Evolutionary conservation across 139 green algal species (phyloP).

Genomic region (Tetratostichococcus sp.): DNA sequence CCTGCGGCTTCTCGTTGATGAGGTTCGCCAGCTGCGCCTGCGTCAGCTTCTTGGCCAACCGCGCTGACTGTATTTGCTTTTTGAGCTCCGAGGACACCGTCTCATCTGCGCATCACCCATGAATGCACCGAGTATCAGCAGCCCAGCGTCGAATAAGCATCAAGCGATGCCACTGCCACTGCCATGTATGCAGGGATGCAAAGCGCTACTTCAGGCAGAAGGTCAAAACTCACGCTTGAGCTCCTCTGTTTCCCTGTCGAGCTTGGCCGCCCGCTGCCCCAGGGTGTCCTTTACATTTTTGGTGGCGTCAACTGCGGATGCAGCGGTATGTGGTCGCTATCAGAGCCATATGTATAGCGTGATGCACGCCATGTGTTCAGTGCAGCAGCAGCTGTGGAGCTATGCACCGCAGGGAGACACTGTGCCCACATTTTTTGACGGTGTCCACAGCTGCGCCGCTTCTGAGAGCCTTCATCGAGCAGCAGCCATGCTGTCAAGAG

Average conservation of each 20-base stretch:
- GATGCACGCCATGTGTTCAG: background rate
- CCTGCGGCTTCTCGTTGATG: constrained; percentile 95
- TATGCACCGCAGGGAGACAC: too few species aligned
- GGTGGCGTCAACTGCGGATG: constrained; percentile 5
- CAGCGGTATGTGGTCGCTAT: too few species aligned
- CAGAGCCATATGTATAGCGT: too few species aligned
- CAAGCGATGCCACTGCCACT: too few species aligned
- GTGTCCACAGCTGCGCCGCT: constrained; percentile 59
- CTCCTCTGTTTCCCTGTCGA: constrained; percentile 85
- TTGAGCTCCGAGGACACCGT: constrained; percentile 90
- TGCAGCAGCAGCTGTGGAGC: too few species aligned
- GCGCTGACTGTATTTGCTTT: constrained; percentile 84
- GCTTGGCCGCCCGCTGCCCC: constrained; percentile 68
- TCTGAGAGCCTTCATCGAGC: constrained; percentile 24
- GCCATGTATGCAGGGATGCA: too few species aligned
- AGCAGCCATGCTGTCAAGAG: background rate
- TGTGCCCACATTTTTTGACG: constrained; percentile 53
- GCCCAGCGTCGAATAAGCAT: too few species aligned
- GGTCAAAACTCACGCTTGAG: constrained; percentile 28
- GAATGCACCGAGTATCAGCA: too few species aligned
- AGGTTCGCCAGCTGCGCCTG: constrained; percentile 87
- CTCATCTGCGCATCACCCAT: constrained; percentile 52
- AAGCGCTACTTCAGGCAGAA: too few species aligned
- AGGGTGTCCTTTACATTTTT: constrained; percentile 24
- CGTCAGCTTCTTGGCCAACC: constrained; percentile 95